A percentile compares a stretch with the other conserved stretches of the same genome.
Evolutionary conservation across 257 asterid species (phyloP).

Genomic region (Ilex asprella): DNA sequence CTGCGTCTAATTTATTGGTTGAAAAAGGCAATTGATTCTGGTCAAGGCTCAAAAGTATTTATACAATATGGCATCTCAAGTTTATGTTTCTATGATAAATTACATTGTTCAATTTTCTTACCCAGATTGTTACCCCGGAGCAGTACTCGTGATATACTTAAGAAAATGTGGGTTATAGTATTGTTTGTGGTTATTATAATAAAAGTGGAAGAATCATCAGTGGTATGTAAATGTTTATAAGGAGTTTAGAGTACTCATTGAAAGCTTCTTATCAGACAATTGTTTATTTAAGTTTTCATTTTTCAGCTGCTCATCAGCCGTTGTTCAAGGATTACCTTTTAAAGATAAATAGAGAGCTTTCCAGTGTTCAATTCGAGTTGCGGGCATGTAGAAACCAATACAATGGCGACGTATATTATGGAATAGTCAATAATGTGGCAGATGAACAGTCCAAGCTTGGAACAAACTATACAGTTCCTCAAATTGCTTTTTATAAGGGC

Average conservation of each 20-base stretch:
- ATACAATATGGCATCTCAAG: no score
- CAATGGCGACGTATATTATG: constrained; percentile 63
- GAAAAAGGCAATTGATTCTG: no score
- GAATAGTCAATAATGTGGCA: constrained; percentile 66
- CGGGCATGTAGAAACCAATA: constrained; percentile 75
- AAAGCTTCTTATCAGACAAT: not conserved
- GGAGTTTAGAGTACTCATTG: no score
- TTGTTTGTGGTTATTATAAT: no score
- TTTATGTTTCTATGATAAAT: no score
- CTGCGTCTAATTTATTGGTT: no score
- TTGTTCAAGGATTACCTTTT: constrained; percentile 46
- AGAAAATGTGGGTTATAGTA: no score
- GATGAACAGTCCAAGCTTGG: constrained; percentile 91
- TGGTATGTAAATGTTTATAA: not conserved
- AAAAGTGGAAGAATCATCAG: no score
- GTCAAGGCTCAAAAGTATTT: no score
- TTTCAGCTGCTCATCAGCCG: constrained; percentile 39
- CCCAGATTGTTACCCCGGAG: no score
- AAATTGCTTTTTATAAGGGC: constrained; percentile 84
- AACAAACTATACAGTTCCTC: constrained; percentile 75
- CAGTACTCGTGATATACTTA: no score
- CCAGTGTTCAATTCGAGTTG: constrained; percentile 65
- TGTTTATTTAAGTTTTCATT: not conserved
- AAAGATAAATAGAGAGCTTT: constrained; percentile 60
- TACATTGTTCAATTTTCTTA: no score